phyloP scores from a whole-genome alignment of 306 rosid genomes.

The Dryas alaskensis region DNA sequence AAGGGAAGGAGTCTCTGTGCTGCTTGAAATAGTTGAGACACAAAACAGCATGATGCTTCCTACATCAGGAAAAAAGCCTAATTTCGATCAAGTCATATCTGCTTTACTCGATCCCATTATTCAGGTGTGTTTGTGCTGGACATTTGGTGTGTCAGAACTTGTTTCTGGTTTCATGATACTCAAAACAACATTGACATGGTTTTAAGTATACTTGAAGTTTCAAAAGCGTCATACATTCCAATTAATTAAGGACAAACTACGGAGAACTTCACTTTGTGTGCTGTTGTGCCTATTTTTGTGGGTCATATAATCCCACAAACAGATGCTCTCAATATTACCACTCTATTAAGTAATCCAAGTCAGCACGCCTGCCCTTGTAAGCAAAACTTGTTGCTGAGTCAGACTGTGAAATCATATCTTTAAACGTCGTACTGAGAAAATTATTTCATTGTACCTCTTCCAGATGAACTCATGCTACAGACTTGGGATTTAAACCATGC shows the following conservation, averaged over 20 bases:
- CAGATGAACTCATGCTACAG: background rate
- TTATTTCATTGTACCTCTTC: background rate
- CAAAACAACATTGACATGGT: constrained; percentile 1
- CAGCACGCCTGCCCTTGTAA: background rate
- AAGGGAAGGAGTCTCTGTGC: constrained; percentile 89
- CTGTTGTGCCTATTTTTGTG: background rate
- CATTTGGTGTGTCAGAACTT: background rate
- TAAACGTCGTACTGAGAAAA: background rate
- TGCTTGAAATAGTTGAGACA: constrained; percentile 85
- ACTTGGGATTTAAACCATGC: constrained; percentile 20
- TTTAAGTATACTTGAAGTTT: background rate
- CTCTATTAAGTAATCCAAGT: background rate
- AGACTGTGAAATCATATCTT: too few relatives aligned
- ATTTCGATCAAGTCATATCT: constrained; percentile 83
- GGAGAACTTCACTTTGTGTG: constrained; percentile 10
- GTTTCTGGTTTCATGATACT: background rate
- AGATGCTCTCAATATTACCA: background rate
- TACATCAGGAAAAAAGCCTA: constrained; percentile 71
- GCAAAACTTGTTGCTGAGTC: background rate
- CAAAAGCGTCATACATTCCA: constrained; percentile 6
- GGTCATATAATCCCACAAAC: background rate
- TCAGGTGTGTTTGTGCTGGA: constrained; percentile 50
- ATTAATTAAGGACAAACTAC: constrained; percentile 12
- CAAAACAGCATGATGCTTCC: constrained; percentile 84
- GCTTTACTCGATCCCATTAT: constrained; percentile 89